A percentile compares a stretch with the other conserved stretches of the same genome.
phyloP scores from a whole-genome alignment of 2,329 filamentous ascomycete genomes.

The Cladosporium sp. region DNA sequence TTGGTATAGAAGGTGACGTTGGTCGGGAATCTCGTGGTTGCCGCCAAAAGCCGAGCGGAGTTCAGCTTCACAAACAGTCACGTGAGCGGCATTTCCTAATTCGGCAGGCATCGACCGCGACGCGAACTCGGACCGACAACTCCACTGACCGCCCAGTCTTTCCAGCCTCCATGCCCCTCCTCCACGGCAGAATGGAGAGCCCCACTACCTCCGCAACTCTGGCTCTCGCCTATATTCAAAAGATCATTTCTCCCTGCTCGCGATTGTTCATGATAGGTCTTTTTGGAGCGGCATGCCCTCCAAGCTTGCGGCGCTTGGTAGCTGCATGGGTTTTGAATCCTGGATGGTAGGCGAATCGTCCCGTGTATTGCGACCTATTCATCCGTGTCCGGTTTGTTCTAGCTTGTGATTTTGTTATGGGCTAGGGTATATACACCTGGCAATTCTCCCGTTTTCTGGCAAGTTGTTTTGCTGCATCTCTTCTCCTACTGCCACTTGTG shows the following conservation, averaged over 20 bases:
- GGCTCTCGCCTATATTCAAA: slow-evolving; percentile 10
- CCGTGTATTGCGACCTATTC: slow-evolving; percentile 6
- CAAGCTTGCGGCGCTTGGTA: slow-evolving; percentile 2
- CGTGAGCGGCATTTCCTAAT: slow-evolving; percentile 1
- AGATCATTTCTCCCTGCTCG: neutral
- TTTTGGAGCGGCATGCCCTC: neutral
- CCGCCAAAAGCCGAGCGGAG: neutral
- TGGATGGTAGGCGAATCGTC: slow-evolving; percentile 9
- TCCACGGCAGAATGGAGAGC: slow-evolving; percentile 9
- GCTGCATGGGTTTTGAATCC: neutral
- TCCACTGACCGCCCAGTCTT: slow-evolving; percentile 10
- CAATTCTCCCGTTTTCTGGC: too few relatives aligned
- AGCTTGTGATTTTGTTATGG: slow-evolving; percentile 3
- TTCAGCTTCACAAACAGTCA: neutral
- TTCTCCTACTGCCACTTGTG: neutral
- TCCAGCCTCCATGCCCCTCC: slow-evolving; percentile 2
- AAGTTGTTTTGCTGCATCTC: neutral
- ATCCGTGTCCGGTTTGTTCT: slow-evolving; percentile 10
- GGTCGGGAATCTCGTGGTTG: neutral
- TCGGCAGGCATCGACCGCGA: neutral
- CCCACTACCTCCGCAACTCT: slow-evolving; percentile 1
- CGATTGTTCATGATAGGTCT: slow-evolving; percentile 7
- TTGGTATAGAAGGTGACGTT: slow-evolving; percentile 5
- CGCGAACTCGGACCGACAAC: slow-evolving; percentile 7
- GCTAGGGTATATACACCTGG: slow-evolving; percentile 2